Evolutionary conservation across 768 basidiomycete species (phyloP).

Genomic region (Tylopilus sp.): DNA sequence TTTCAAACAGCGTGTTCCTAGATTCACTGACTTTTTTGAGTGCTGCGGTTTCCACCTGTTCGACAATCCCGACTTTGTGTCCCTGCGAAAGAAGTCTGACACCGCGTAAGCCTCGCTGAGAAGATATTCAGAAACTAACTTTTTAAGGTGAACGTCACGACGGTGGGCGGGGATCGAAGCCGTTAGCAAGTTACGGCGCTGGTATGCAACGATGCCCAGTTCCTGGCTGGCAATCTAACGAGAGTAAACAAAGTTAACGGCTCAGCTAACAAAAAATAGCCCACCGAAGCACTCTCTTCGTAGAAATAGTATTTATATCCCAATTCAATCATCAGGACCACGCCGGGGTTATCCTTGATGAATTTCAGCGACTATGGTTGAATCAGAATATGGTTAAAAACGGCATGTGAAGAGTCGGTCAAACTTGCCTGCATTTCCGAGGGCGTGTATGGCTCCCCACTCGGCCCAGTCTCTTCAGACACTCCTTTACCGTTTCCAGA

Average conservation of each 20-base stretch:
- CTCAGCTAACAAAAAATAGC: slow-evolving; percentile 1
- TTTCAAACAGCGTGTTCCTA: slow-evolving; percentile 66
- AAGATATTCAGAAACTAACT: slow-evolving; percentile 39
- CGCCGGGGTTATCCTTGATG: slow-evolving; percentile 62
- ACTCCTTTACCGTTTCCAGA: slow-evolving; percentile 32
- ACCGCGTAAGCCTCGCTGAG: background rate
- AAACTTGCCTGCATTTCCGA: slow-evolving; percentile 62
- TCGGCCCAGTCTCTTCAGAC: slow-evolving; percentile 53
- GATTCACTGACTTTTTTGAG: slow-evolving; percentile 82
- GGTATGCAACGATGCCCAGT: slow-evolving; percentile 74
- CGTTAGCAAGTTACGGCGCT: slow-evolving; percentile 66
- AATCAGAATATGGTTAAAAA: background rate
- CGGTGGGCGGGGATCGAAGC: slow-evolving; percentile 73
- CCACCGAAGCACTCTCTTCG: slow-evolving; percentile 77
- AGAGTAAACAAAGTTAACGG: slow-evolving; percentile 6
- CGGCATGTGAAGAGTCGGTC: background rate
- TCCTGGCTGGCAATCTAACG: slow-evolving; percentile 67
- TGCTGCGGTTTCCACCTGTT: slow-evolving; percentile 84
- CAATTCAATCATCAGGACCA: slow-evolving; percentile 74
- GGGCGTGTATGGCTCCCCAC: slow-evolving; percentile 71
- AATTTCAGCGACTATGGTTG: slow-evolving; percentile 39
- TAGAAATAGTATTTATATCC: slow-evolving; percentile 86
- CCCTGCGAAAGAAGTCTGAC: slow-evolving; percentile 70
- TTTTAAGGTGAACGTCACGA: slow-evolving; percentile 69
- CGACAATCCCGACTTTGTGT: slow-evolving; percentile 78